Evolutionary conservation across 1,284 basidiomycete species (phyloP).

Genomic region (Melampsora larici-populina): DNA sequence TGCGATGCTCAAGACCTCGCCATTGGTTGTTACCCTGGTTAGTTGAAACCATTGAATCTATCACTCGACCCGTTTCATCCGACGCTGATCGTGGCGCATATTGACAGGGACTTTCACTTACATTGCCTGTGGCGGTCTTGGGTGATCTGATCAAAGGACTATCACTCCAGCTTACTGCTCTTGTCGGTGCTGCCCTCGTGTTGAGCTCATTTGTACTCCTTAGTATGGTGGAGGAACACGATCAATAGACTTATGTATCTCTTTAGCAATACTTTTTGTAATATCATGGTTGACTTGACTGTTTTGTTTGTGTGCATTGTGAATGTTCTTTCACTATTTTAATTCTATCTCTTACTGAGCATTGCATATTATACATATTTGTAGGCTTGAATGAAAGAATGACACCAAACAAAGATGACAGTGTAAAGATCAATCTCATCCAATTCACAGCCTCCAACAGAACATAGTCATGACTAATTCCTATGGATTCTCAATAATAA

Average conservation of each 20-base stretch:
- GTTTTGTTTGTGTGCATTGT: no score
- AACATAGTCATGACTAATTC: no score
- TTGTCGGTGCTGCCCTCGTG: slow-evolving; percentile 27
- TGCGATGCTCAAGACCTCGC: slow-evolving; percentile 96
- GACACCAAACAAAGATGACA: no score
- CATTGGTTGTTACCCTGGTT: slow-evolving; percentile 37
- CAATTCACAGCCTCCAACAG: no score
- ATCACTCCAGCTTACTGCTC: slow-evolving; percentile 43
- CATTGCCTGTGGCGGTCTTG: slow-evolving; percentile 80
- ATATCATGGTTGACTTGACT: no score
- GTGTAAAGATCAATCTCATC: no score
- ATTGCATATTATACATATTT: no score
- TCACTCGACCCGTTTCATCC: background rate
- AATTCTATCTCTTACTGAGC: no score
- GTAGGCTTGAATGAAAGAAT: no score
- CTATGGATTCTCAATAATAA: no score
- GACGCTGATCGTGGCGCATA: slow-evolving; percentile 58
- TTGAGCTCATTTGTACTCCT: slow-evolving; percentile 41
- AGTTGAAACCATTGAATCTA: background rate
- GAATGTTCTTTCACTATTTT: no score
- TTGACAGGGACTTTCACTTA: slow-evolving; percentile 93
- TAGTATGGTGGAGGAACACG: slow-evolving; percentile 23
- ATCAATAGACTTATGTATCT: background rate
- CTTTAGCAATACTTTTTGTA: no score
- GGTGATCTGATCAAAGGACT: slow-evolving; percentile 70